Base-by-base conservation (phyloP, 139 green algal genomes). In the Klebsormidium nitens region DNA sequence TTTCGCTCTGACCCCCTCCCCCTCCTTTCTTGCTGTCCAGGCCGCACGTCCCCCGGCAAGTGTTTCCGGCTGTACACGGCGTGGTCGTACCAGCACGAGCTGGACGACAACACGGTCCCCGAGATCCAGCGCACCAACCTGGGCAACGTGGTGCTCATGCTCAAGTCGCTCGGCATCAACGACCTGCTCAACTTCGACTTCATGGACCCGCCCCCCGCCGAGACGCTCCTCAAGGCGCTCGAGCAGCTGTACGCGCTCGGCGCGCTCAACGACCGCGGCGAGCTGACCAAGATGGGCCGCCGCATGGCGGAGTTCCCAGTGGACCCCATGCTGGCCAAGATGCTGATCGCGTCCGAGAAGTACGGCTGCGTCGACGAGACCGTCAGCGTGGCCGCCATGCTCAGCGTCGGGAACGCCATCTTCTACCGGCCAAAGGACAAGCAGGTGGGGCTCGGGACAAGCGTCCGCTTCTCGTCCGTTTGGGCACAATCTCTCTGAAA, bases 371-470 rank as follows among this genome's bases (percentile, higher is more conserved):
- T 66, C 2, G 72, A 80, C 32, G 90, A 98, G 81, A 79, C 95
- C 1, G 89, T 89, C 28, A 95, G 89, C 1, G 80, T 98, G 3
- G 92, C 86, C 46, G 85, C 90, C 28, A 99, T 99, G 93, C 83
- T 98, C 29, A 91, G 84, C 3, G 77, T 96, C 0, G 92, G 93
- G 52, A 85, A 81, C 31, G 77, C 89, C 26, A 77, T 98, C 32
- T 99, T 98, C 80, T 99, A 99, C 82, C 75, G 89, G 1, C 93
- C 93, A 3, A 97, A 98, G 82, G 93, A 97, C 84, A 96, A 96
- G 75, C 81, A 63, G 62, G 52, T 50, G 14, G 11, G 42, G 11
- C 42, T 50, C 42, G 14, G 11, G 11, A 50, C 42, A 8, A n/a
- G n/a, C n/a, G n/a, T n/a, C n/a, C n/a, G n/a, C n/a, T n/a, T n/a